phyloP scores from a whole-genome alignment of 2,329 filamentous ascomycete species.

The Biscogniauxia mediterranea region DNA sequence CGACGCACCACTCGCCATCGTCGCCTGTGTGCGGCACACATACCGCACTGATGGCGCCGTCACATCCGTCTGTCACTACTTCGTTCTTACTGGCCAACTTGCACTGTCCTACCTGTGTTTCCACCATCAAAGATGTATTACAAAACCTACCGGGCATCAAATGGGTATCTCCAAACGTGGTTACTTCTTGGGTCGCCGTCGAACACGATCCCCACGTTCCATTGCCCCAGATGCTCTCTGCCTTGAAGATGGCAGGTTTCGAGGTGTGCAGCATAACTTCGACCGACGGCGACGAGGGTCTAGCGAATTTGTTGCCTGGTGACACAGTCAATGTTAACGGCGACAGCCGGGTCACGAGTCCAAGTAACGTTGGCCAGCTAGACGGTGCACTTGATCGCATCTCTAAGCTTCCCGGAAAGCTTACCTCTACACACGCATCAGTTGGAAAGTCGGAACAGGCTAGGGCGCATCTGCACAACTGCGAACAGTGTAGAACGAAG shows the following conservation, averaged over 20 bases:
- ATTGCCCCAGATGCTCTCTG: constrained; percentile 40
- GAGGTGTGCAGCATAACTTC: constrained; percentile 51
- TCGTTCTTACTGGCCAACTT: constrained; percentile 70
- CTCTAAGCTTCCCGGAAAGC: constrained; percentile 25
- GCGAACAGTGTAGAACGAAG: constrained; percentile 39
- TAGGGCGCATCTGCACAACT: constrained; percentile 42
- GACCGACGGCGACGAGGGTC: constrained; percentile 30
- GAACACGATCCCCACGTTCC: constrained; percentile 51
- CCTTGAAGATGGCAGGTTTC: constrained; percentile 57
- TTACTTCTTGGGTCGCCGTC: constrained; percentile 61
- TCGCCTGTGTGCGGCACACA: not conserved
- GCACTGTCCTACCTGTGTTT: constrained; percentile 75
- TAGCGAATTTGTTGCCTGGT: constrained; percentile 17
- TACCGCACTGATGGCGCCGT: constrained; percentile 21
- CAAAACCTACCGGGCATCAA: constrained; percentile 43
- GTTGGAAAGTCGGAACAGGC: constrained; percentile 19
- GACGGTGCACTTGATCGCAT: constrained; percentile 27
- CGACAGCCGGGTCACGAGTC: constrained; percentile 5
- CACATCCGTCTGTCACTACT: constrained; percentile 42
- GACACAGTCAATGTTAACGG: constrained; percentile 16
- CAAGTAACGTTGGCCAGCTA: constrained; percentile 10
- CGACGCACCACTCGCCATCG: not conserved
- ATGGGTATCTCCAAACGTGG: constrained; percentile 67
- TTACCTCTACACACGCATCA: constrained; percentile 16
- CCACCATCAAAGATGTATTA: constrained; percentile 61